These are phyloP conservation scores for Diversispora eburnea DNA, from an alignment of 192 early-diverging fungal genomes.

Conservation along the genomic window DNA sequence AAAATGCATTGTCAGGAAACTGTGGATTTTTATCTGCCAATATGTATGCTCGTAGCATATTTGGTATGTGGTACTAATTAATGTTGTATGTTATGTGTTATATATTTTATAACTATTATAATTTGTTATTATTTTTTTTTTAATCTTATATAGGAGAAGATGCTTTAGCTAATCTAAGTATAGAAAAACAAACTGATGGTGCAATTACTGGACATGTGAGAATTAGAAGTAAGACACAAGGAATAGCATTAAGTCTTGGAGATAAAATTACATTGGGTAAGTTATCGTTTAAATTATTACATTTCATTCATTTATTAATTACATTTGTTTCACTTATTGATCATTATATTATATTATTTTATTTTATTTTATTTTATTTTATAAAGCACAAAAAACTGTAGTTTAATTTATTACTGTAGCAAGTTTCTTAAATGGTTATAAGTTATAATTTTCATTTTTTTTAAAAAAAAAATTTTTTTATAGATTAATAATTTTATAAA, in stretches of 20 bases:
- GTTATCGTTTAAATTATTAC: neutral
- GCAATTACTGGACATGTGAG: constrained; percentile 94
- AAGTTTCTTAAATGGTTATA: no score
- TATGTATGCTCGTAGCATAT: constrained; percentile 92
- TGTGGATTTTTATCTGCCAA: constrained; percentile 98
- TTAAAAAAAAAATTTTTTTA: no score
- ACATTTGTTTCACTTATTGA: neutral
- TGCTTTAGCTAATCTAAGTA: constrained; percentile 94
- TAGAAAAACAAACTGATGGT: constrained; percentile 73
- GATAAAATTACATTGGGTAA: constrained; percentile 67
- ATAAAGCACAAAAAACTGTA: neutral
- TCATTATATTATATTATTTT: neutral
- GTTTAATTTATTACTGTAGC: no score
- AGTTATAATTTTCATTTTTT: no score
- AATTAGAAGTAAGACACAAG: constrained; percentile 97
- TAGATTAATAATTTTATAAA: no score
- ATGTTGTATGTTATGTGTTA: no score
- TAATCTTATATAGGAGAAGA: constrained; percentile 61
- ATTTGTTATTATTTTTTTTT: constrained; percentile 6
- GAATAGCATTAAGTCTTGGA: constrained; percentile 92
- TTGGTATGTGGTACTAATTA: constrained; percentile 53
- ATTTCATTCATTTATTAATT: neutral
- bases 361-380: neutral
- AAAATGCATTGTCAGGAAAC: constrained; percentile 84
- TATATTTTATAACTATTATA: no score